Conservation (phyloP, 2,329 filamentous ascomycete species). For the Claviceps paspali region DNA sequence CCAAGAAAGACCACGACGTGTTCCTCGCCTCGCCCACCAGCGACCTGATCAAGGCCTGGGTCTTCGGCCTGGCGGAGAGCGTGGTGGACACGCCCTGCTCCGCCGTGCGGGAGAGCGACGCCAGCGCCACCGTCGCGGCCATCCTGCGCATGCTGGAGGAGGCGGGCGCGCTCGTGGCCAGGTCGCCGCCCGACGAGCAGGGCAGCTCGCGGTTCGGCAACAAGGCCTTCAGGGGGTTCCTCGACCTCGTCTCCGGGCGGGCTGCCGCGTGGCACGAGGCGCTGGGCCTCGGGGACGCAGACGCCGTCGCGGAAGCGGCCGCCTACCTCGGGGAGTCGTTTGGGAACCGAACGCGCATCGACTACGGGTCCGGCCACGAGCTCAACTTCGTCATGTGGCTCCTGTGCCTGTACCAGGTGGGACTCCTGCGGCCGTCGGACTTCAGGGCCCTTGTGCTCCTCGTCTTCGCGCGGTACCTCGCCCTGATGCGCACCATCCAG, state of each 20-base stretch:
- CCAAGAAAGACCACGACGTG: conserved; percentile 60
- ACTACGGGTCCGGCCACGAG: conserved; percentile 95
- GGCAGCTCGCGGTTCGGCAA: conserved; percentile 89
- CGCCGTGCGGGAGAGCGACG: conserved; percentile 36
- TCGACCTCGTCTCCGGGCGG: conserved; percentile 50
- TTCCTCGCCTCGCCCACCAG: conserved; percentile 69
- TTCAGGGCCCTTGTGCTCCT: conserved; percentile 62
- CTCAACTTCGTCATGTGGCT: conserved; percentile 96
- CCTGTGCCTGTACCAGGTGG: conserved; percentile 76
- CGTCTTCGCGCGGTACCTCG: conserved; percentile 70
- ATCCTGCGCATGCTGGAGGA: conserved; percentile 57
- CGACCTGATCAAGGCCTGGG: conserved; percentile 62
- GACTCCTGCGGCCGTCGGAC: conserved; percentile 44
- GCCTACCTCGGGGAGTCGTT: conserved; percentile 74
- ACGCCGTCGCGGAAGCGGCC: conserved; percentile 54
- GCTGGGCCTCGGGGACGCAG: conserved; percentile 35
- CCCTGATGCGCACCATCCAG: conserved; percentile 76
- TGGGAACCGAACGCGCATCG: conserved; percentile 73
- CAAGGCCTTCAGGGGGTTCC: conserved; percentile 70
- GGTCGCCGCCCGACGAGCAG: conserved; percentile 69
- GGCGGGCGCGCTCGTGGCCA: conserved; percentile 48
- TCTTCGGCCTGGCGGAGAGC: conserved; percentile 74
- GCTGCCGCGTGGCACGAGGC: conserved; percentile 45
- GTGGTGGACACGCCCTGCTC: conserved; percentile 57
- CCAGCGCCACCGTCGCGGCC: conserved; percentile 44